Evolutionary conservation across 495 filamentous ascomycete genomes (phyloP).

Genomic region (Elaphomyces granulatus): DNA sequence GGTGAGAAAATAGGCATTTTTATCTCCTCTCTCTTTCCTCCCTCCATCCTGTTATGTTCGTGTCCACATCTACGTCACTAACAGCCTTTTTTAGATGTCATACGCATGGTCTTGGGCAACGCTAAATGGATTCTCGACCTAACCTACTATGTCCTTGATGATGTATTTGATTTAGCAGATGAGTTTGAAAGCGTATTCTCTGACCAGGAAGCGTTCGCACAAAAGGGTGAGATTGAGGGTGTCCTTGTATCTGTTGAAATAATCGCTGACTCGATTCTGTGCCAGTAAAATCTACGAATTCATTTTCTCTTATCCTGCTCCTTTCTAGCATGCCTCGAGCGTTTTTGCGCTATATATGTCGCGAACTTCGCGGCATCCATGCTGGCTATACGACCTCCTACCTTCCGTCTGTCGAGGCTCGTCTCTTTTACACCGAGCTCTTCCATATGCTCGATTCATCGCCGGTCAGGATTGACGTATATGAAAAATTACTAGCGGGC

Average conservation of each 20-base stretch:
- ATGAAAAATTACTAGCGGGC: constrained; percentile 35
- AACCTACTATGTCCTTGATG: constrained; percentile 53
- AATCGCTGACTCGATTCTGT: constrained; percentile 13
- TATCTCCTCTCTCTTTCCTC: constrained; percentile 24
- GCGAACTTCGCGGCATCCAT: constrained; percentile 38
- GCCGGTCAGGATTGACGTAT: constrained; percentile 30
- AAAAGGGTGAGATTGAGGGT: constrained; percentile 14
- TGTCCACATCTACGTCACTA: too few relatives aligned
- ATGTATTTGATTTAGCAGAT: constrained; percentile 45
- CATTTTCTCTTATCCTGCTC: constrained; percentile 50
- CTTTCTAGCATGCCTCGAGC: constrained; percentile 60
- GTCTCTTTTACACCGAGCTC: constrained; percentile 28
- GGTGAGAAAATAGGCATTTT: constrained; percentile 31
- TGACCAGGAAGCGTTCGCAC: constrained; percentile 29
- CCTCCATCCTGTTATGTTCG: constrained; percentile 39
- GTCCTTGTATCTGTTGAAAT: constrained; percentile 12
- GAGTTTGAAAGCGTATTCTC: constrained; percentile 31
- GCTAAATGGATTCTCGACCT: constrained; percentile 54
- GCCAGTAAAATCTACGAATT: constrained; percentile 35
- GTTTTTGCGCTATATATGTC: constrained; percentile 54
- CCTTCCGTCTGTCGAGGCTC: constrained; percentile 22
- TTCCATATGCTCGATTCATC: constrained; percentile 28
- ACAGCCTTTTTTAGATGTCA: constrained; percentile 28
- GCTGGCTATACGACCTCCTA: constrained; percentile 19
- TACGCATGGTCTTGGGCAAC: constrained; percentile 30